phyloP scores from a whole-genome alignment of 257 asterid species.

The Lantana camara region DNA sequence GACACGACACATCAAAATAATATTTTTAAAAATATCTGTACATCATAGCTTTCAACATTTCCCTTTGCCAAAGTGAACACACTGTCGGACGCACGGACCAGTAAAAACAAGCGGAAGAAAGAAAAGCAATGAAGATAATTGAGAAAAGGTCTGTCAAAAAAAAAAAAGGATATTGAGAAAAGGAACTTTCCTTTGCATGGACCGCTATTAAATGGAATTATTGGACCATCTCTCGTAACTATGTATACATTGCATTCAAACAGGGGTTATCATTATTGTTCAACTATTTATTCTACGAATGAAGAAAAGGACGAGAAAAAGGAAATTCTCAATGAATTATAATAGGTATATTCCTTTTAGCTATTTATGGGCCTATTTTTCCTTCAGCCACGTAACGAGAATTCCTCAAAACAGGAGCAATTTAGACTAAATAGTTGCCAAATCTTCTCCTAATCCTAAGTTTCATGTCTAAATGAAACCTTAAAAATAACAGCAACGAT shows the following conservation, averaged over 20 bases:
- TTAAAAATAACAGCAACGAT: too few species aligned
- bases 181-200: slow-evolving; percentile 5
- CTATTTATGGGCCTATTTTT: neutral
- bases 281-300: neutral
- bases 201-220: neutral
- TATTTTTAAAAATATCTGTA: too few species aligned
- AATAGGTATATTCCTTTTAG: too few species aligned
- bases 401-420: neutral
- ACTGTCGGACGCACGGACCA: too few species aligned
- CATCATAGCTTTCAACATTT: slow-evolving; percentile 3
- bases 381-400: neutral
- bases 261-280: neutral
- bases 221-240: neutral
- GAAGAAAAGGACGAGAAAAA: neutral
- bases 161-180: neutral
- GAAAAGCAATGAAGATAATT: too few species aligned
- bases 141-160: too few species aligned
- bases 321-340: neutral
- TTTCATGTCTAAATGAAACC: neutral
- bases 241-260: neutral
- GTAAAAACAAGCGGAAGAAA: neutral
- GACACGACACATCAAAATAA: too few species aligned
- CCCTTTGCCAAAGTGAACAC: slow-evolving; percentile 15
- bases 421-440: neutral
- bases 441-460: neutral